Base-by-base conservation (phyloP, 176 grass and related monocot genomes). In the Dendrocalamus sinicus region DNA sequence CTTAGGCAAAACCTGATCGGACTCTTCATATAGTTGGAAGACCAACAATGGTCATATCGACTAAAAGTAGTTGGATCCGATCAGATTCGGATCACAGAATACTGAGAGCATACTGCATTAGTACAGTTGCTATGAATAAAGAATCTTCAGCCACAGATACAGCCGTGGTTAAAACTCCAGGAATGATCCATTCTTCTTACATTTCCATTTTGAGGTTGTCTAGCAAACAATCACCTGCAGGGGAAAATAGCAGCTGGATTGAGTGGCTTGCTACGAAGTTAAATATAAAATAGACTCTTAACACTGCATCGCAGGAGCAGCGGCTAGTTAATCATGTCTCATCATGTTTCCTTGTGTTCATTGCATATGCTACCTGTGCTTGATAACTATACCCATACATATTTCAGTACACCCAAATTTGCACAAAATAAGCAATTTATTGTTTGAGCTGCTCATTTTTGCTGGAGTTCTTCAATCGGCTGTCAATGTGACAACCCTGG, bases 121-220 rank as follows among this genome's bases (percentile, higher is more conserved):
- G 86, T 88, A 71, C 85, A 85, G 48, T 85, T 88, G 24, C 23
- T 72, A 85, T 85, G 86, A 75, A 82, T 71, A 87, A 85, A 89
- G 77, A 88, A 85, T 92, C 78, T 90, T 70, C 78, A 61, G 66
- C 53, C 71, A 83, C 74, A 68, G 77, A 52, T 72, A 57, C 85
- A 41, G 67, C 4, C 20, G 39, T 75, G 59, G 55, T 85, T 90
- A 82, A 85, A 86, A 64, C 73, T 80, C 70, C 64, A 54, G 44
- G 35, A 73, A 19, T 65, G 51, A 79, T 67, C 58, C 63, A 84
- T 85, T 70, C 77, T 67, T 43, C 61, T 95, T 65, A 90, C 70
- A 89, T 84, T 83, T 95, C 93, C 93, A 90, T 95, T 87, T 95
- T 88, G 58, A 78, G 90, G 68, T 86, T 95, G 66, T 81, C 84